A percentile compares a stretch with the other conserved stretches of the same genome.
Conservation (phyloP, 306 rosid species). For the Corylus heterophylla region DNA sequence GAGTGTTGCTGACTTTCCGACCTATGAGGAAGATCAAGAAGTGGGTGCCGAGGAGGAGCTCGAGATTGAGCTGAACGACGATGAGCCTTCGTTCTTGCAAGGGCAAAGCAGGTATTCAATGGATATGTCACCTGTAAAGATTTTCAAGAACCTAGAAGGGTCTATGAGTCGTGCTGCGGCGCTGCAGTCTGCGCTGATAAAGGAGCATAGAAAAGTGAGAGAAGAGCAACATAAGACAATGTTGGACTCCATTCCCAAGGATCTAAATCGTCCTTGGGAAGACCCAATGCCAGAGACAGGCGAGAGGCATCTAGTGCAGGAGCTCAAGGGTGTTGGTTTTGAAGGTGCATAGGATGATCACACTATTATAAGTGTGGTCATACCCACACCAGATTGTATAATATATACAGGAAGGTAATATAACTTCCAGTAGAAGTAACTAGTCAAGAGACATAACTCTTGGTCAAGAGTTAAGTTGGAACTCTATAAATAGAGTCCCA, state of each 20-base stretch:
- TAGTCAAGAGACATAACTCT: too few species aligned
- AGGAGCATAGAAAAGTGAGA: constrained; percentile 89
- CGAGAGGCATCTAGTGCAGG: constrained; percentile 92
- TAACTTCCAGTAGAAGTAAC: too few species aligned
- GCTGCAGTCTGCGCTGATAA: constrained; percentile 84
- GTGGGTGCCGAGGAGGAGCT: constrained; percentile 90
- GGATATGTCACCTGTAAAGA: constrained; percentile 93
- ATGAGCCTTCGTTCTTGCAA: constrained; percentile 82
- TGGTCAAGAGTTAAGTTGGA: too few species aligned
- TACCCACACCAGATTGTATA: too few species aligned
- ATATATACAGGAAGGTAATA: too few species aligned
- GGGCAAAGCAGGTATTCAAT: constrained; percentile 80
- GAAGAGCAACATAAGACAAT: constrained; percentile 85
- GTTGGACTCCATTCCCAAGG: constrained; percentile 41
- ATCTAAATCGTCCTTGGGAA: constrained; percentile 97
- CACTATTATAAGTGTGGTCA: too few species aligned
- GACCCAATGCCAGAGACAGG: constrained; percentile 91
- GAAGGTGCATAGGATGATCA: too few species aligned
- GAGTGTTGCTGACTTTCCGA: constrained; percentile 68
- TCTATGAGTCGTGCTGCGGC: constrained; percentile 92
- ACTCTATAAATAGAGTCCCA: too few species aligned
- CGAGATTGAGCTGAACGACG: constrained; percentile 82
- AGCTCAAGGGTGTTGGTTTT: constrained; percentile 89
- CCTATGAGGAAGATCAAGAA: constrained; percentile 83
- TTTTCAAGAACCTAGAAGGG: constrained; percentile 89